phyloP scores from a whole-genome alignment of 352 stramenopile genomes.

The Peronosclerospora sorghi region DNA sequence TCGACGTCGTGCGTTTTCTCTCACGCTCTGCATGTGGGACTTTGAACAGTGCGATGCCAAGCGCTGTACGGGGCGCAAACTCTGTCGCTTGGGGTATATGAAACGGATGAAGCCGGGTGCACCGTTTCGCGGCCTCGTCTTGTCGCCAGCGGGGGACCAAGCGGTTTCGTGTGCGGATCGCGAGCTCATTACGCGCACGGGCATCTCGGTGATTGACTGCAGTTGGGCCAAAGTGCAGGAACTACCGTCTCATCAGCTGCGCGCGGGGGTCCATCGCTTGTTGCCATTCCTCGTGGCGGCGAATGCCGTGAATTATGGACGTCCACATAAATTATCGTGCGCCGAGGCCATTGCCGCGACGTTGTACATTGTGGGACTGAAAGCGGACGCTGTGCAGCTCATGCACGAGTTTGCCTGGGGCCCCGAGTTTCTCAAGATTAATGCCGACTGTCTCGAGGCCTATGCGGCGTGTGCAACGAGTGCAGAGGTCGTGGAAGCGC shows the following conservation, averaged over 20 bases:
- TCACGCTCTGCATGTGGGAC: slow-evolving; percentile 91
- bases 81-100: slow-evolving; percentile 88
- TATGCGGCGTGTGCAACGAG: slow-evolving; percentile 71
- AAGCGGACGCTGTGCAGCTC: slow-evolving; percentile 80
- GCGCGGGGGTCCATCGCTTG: slow-evolving; percentile 89
- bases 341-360: slow-evolving; percentile 95
- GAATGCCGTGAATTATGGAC: slow-evolving; percentile 99
- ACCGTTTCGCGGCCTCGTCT: slow-evolving; percentile 90
- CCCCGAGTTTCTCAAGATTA: slow-evolving; percentile 90
- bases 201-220: slow-evolving; percentile 95
- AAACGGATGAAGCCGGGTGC: slow-evolving; percentile 87
- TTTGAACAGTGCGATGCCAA: slow-evolving; percentile 94
- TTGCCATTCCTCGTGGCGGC: slow-evolving; percentile 96
- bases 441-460: slow-evolving; percentile 86
- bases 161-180: slow-evolving; percentile 86
- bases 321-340: slow-evolving; percentile 92
- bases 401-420: slow-evolving; percentile 92
- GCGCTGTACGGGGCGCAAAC: slow-evolving; percentile 88
- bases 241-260: slow-evolving; percentile 92
- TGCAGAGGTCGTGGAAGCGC: slow-evolving; percentile 61
- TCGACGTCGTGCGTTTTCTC: slow-evolving; percentile 56
- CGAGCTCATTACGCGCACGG: slow-evolving; percentile 60
- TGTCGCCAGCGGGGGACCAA: slow-evolving; percentile 87
- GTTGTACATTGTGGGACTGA: slow-evolving; percentile 93
- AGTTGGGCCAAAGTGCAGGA: slow-evolving; percentile 95